Base-by-base conservation (phyloP, 2,329 filamentous ascomycete species). In the Clonostachys rhizophaga region DNA sequence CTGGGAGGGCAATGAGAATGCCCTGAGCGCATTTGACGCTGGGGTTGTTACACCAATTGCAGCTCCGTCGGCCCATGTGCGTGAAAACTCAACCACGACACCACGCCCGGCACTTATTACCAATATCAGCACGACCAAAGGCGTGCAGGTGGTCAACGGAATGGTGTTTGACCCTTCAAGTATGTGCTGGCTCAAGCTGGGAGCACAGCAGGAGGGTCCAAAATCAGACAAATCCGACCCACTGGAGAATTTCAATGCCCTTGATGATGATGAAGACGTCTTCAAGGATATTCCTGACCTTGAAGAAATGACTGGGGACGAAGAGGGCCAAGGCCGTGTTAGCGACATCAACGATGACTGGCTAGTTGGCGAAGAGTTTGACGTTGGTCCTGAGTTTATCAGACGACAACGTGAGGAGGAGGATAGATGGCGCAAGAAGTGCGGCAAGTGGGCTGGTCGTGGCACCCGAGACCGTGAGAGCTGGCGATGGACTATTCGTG, bases 111-210 rank as follows among this genome's bases (percentile, higher is more conserved):
- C 92, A 6, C 78, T 99, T 16, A 99, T 99, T 58, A 91, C 91
- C 43, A 94, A 96, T 54, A 89, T 96, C 54, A 88, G 87, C 47
- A 79, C 84, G 5, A 84, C 86, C 51, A 89, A 92, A 59, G 91
- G 90, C 51, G 87, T 96, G 13, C 91, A 96, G 67, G 87, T 96
- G 35, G 91, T 96, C 49, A 89, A 91, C n/a, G 90, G 91, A 55
- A 99, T 99, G 94, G 87, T 97, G 10, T 99, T 97, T 63, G 94
- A 99, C 61, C 94, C 94, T 5, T 86, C 90, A 52, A 89, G 89
- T 57, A 97, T 99, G 92, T 95, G 91, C 64, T 99, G 94, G 94
- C 78, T 97, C 48, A 96, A 96, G 66, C 74, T 94, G 51, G 73
- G 76, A 42, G 65, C 72, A 16, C 63, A 75, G 33, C 63, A 64